These are phyloP conservation scores for Antrodiella citrinella DNA, from an alignment of 768 basidiomycete genomes.

Conservation along the genomic window DNA sequence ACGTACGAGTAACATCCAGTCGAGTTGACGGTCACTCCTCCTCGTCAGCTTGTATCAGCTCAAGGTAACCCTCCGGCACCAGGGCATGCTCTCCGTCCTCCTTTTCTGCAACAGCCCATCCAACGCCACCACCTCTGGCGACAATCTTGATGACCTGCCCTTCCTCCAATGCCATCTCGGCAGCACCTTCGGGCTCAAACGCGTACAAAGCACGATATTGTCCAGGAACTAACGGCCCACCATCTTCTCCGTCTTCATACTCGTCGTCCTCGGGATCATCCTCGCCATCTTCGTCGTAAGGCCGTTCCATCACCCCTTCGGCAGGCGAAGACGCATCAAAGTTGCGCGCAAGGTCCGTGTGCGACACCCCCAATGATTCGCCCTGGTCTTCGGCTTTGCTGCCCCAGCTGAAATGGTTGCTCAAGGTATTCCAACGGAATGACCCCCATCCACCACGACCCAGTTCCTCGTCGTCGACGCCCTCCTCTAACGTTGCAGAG, in stretches of 20 bases:
- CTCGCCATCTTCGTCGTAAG: conserved; percentile 19
- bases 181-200: conserved; percentile 73
- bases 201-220: conserved; percentile 71
- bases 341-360: conserved; percentile 39
- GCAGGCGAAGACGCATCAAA: conserved; percentile 29
- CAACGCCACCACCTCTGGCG: conserved; percentile 69
- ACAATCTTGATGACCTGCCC: conserved; percentile 70
- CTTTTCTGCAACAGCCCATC: conserved; percentile 68
- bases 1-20: no score
- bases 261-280: conserved; percentile 21
- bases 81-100: conserved; percentile 50
- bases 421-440: conserved; percentile 34
- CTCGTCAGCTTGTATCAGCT: conserved; percentile 37
- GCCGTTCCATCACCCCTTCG: conserved; percentile 16
- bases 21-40: no score
- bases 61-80: conserved; percentile 75
- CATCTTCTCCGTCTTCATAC: conserved; percentile 20
- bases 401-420: conserved; percentile 31
- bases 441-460: conserved; percentile 25
- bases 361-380: conserved; percentile 23
- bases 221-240: conserved; percentile 47
- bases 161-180: conserved; percentile 76
- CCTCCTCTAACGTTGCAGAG: conserved; percentile 15
- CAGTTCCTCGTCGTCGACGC: conserved; percentile 17
- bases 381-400: conserved; percentile 11